Evolutionary conservation across 2,329 filamentous ascomycete species (phyloP).

Genomic region (Cladosporium velox): DNA sequence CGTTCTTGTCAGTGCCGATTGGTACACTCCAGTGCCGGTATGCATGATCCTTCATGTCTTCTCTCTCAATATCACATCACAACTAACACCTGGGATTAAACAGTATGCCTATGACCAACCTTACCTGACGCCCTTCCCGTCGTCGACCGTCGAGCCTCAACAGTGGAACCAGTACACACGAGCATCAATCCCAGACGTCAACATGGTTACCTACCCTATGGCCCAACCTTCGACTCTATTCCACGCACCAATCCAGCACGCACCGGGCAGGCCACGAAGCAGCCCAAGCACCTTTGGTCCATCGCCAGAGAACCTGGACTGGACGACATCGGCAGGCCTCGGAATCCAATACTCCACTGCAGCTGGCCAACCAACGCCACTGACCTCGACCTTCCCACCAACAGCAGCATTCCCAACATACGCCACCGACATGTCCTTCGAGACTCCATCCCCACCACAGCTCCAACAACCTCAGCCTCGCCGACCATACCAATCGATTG

Average conservation of each 20-base stretch:
- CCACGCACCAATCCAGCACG: conserved; percentile 25
- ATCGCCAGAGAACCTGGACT: conserved; percentile 40
- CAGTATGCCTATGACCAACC: conserved; percentile 37
- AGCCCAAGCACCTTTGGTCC: conserved; percentile 48
- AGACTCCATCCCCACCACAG: conserved; percentile 35
- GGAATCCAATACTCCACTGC: conserved; percentile 43
- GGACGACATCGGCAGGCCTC: conserved; percentile 43
- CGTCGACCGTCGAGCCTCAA: conserved; percentile 37
- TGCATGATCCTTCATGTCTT: conserved; percentile 24
- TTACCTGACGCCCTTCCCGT: conserved; percentile 39
- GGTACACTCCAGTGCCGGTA: conserved; percentile 37
- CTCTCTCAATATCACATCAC: neutral
- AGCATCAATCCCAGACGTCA: conserved; percentile 32
- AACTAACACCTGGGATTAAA: conserved; percentile 8
- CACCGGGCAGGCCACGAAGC: conserved; percentile 43
- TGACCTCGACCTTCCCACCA: conserved; percentile 39
- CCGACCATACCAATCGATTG: conserved; percentile 46
- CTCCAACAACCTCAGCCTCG: conserved; percentile 42
- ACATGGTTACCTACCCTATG: conserved; percentile 22
- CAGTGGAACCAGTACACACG: conserved; percentile 33
- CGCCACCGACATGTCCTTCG: conserved; percentile 29
- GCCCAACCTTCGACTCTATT: conserved; percentile 14
- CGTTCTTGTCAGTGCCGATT: conserved; percentile 30
- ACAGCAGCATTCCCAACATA: conserved; percentile 33
- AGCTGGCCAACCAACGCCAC: conserved; percentile 33